Percentiles rank a stretch among this genome's conserved stretches.
Evolutionary conservation across 2,329 filamentous ascomycete species (phyloP).

Genomic region (Pseudocercospora macadamiae): DNA sequence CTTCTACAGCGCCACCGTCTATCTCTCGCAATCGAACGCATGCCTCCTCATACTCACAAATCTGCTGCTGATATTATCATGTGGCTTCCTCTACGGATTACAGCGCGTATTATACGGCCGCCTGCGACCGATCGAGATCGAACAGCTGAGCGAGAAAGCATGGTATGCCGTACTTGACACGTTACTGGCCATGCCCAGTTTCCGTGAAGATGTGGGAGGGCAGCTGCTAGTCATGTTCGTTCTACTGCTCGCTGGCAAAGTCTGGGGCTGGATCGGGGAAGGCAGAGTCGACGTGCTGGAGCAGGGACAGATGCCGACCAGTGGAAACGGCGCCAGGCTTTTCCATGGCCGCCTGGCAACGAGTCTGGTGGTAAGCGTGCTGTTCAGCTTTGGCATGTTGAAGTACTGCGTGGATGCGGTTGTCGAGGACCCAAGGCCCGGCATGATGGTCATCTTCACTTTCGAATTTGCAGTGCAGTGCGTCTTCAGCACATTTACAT

Average conservation of each 20-base stretch:
- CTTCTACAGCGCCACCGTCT: constrained; percentile 97
- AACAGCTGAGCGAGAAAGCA: constrained; percentile 94
- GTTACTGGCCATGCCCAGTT: constrained; percentile 96
- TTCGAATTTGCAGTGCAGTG: constrained; percentile 93
- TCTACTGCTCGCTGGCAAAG: constrained; percentile 85
- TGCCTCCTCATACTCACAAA: constrained; percentile 95
- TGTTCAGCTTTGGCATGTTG: constrained; percentile 80
- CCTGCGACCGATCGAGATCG: constrained; percentile 89
- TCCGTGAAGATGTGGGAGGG: constrained; percentile 89
- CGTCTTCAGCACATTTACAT: constrained; percentile 78
- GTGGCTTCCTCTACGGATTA: constrained; percentile 79
- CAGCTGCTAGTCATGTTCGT: constrained; percentile 98
- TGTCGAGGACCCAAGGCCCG: constrained; percentile 82
- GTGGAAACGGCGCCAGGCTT: constrained; percentile 64
- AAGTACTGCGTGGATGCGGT: constrained; percentile 81
- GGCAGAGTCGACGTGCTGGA: constrained; percentile 92
- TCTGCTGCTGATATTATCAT: constrained; percentile 78
- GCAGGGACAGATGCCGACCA: constrained; percentile 68
- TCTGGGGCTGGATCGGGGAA: constrained; percentile 98
- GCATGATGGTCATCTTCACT: constrained; percentile 99
- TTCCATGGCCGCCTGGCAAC: constrained; percentile 83
- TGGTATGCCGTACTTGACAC: constrained; percentile 99
- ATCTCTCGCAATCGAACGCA: constrained; percentile 93
- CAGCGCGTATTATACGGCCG: constrained; percentile 89
- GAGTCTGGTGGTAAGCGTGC: constrained; percentile 76